These are phyloP conservation scores for Rhododendron ferrugineum DNA, from an alignment of 148 eudicot species.

Conservation along the genomic window DNA sequence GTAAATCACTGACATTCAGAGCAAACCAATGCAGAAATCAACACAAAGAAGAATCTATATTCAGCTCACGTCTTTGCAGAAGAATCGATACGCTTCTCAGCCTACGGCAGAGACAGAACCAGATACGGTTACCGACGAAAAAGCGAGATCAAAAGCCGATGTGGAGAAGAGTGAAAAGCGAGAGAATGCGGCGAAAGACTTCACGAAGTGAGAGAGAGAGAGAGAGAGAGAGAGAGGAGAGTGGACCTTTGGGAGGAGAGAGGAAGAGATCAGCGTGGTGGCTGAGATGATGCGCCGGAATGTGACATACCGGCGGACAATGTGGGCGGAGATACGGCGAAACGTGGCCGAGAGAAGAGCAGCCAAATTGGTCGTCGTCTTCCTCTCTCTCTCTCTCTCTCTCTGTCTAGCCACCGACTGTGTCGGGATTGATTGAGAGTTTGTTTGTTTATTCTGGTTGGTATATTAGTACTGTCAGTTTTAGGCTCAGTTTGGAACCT, in stretches of 20 bases:
- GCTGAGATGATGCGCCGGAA: constrained; percentile 8
- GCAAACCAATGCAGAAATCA: not conserved
- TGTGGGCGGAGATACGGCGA: constrained; percentile 29
- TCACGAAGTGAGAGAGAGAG: not conserved
- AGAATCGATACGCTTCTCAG: not conserved
- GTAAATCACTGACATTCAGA: not conserved
- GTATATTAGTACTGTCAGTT: not conserved
- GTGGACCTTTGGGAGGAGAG: not conserved
- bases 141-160: not conserved
- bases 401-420: constrained; percentile 13
- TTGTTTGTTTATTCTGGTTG: constrained; percentile 6
- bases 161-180: not conserved
- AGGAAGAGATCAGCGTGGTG: not conserved
- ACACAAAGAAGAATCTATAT: not conserved
- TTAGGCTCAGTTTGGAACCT: no score
- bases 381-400: not conserved
- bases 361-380: not conserved
- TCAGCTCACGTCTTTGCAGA: not conserved
- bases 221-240: not conserved
- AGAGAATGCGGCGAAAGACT: not conserved
- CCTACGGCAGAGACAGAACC: not conserved
- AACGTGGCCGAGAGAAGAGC: constrained; percentile 7
- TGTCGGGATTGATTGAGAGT: constrained; percentile 23
- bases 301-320: constrained; percentile 18
- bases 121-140: not conserved